Conservation (phyloP, 2,329 filamentous ascomycete genomes). For the Dothideomycetidae sp. region DNA sequence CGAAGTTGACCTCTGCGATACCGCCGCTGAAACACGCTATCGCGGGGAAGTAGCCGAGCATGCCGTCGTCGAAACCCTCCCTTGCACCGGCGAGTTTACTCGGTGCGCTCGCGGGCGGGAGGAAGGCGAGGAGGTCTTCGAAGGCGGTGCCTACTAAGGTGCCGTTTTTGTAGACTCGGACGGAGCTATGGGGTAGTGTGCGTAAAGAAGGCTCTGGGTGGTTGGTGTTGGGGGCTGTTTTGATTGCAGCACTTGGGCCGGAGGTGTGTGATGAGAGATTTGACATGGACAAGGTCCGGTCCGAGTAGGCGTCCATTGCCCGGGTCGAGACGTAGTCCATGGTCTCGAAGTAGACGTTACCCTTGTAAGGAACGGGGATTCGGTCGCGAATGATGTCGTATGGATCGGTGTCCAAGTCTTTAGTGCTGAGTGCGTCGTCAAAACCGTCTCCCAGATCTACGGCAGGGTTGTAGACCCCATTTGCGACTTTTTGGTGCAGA, state of each 20-base stretch:
- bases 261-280: constrained; percentile 49
- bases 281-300: constrained; percentile 37
- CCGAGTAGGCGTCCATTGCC: constrained; percentile 57
- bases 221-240: constrained; percentile 54
- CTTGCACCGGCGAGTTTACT: constrained; percentile 59
- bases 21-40: constrained; percentile 86
- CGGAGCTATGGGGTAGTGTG: constrained; percentile 71
- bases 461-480: constrained; percentile 74
- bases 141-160: constrained; percentile 75
- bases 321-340: constrained; percentile 80
- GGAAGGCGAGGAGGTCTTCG: constrained; percentile 72
- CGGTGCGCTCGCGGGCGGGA: constrained; percentile 74
- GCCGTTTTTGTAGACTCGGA: constrained; percentile 90
- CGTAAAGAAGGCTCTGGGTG: constrained; percentile 63
- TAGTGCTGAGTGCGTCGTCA: constrained; percentile 25
- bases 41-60: constrained; percentile 89
- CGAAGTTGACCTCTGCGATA: constrained; percentile 85
- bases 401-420: constrained; percentile 31
- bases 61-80: constrained; percentile 82
- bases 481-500: constrained; percentile 76
- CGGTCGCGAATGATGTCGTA: constrained; percentile 86
- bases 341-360: constrained; percentile 85
- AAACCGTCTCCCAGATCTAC: constrained; percentile 52
- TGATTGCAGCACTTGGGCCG: constrained; percentile 26
- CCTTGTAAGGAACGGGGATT: constrained; percentile 86